Evolutionary conservation across 2,329 filamentous ascomycete genomes (phyloP), one percentile per base, ranked within the genome.

Genomic region (Sarocladium brachiariae): DNA sequence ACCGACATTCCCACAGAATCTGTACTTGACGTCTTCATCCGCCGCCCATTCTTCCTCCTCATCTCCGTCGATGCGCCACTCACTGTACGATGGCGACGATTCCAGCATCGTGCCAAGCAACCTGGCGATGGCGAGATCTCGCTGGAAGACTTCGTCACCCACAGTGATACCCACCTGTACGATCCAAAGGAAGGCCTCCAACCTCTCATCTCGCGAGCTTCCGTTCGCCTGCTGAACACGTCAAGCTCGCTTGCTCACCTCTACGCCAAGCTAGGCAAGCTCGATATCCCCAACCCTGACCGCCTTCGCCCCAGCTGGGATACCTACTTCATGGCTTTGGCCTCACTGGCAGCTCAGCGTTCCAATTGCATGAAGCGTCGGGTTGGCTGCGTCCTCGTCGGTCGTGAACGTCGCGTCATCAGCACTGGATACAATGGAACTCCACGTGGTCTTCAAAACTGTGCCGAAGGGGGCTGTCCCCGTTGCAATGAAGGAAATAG

Each of bases 301-400:
- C 85, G 93, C 2, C 76, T 99, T 31, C 83, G 93, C 1, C 93
- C 93, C 1, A 84, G 81, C 46, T 99, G 93, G 93, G 93, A 99
- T 68, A 84, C 87, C 61, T 99, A 99, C 72, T 99, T 99, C 65
- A 99, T 99, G 93, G 83, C 88, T 35, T 76, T 99, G n/a, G 91
- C 93, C 4, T 89, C 87, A 30, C 81, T 99, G 45, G 93, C 93
- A 7, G 88, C 92, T 1, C 86, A 89, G 58, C 81, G 93, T 56
- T 89, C 85, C 63, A 99, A 99, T 68, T 99, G 93, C 73, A 99
- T 99, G 93, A 96, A 97, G 71, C 80, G 93, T 25, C 83, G 92
- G 56, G 93, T 99, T 1, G 93, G 93, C 7, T 96, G 91, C 69
- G 93, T 97, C 6, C 77, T 99, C 9, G 91, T 97, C 30, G 74